Conservation (phyloP, 1,284 basidiomycete genomes). For the Pseudozyma thailandica region DNA sequence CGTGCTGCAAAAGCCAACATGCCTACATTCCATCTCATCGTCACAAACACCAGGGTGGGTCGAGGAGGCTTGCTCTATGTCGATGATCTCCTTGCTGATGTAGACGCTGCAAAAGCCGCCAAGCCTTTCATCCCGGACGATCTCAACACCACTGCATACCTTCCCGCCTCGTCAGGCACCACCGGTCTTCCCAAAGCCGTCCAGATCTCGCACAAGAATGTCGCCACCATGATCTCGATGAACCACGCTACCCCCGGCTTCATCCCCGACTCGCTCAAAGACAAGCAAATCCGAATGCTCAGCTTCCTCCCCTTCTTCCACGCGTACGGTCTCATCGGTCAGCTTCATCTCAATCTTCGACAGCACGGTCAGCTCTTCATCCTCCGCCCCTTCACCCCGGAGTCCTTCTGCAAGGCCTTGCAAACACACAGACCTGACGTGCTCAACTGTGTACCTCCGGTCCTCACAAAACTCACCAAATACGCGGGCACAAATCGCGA, state of each 20-base stretch:
- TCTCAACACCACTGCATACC: constrained; percentile 26
- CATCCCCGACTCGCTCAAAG: constrained; percentile 6
- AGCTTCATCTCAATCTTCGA: constrained; percentile 21
- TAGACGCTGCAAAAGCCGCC: constrained; percentile 1
- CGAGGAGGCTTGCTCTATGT: constrained; percentile 28
- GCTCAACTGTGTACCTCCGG: constrained; percentile 40
- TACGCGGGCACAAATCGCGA: constrained; percentile 17
- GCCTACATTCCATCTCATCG: constrained; percentile 22
- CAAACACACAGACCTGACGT: constrained; percentile 27
- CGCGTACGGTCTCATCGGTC: constrained; percentile 35
- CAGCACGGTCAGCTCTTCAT: constrained; percentile 24
- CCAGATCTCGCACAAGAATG: constrained; percentile 46
- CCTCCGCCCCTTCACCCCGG: constrained; percentile 34
- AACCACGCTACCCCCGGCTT: constrained; percentile 23
- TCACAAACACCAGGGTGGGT: constrained; percentile 21
- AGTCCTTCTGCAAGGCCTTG: constrained; percentile 31
- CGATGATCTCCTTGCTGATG: constrained; percentile 19
- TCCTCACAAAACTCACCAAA: constrained; percentile 32
- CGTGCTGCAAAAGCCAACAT: constrained; percentile 27
- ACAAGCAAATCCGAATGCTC: constrained; percentile 19
- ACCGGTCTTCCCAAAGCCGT: constrained; percentile 51
- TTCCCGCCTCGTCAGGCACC: constrained; percentile 43
- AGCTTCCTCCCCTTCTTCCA: constrained; percentile 54
- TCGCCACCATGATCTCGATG: constrained; percentile 43
- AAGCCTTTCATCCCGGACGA: constrained; percentile 12